Conservation (phyloP, 331 rosid species). For the Rosa hybrid region DNA sequence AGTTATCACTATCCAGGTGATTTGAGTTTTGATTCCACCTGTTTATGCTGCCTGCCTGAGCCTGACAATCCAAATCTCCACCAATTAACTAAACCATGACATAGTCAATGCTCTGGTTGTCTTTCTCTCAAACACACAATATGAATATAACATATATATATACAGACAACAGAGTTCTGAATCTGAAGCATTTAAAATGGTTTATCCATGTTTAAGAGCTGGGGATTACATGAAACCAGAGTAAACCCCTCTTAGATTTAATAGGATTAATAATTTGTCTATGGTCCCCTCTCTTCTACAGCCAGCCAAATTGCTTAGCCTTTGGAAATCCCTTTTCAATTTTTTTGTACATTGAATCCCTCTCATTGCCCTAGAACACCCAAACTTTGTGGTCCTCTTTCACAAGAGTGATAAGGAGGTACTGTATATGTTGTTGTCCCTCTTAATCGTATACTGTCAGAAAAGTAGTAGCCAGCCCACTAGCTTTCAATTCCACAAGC, state of each 20-base stretch:
- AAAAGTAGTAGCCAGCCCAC: not conserved
- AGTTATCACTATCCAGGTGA: not conserved
- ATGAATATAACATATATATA: not conserved
- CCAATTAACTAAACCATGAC: not conserved
- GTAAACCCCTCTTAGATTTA: conserved; percentile 19
- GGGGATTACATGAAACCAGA: conserved; percentile 31
- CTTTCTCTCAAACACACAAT: not conserved
- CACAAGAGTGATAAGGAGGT: conserved; percentile 36
- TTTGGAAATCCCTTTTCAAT: conserved; percentile 7
- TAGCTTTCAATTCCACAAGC: conserved; percentile 34
- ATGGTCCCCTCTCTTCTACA: conserved; percentile 18
- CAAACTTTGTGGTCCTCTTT: conserved; percentile 21
- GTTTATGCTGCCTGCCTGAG: conserved; percentile 1
- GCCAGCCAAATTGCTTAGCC: conserved; percentile 22
- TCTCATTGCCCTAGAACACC: conserved; percentile 13
- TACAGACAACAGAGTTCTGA: not conserved
- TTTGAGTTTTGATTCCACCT: not conserved
- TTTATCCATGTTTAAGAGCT: conserved; percentile 24
- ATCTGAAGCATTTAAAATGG: not conserved
- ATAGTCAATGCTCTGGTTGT: conserved; percentile 3
- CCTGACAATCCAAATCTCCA: not conserved
- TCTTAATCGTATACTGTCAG: conserved; percentile 29
- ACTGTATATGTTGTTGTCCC: conserved; percentile 34
- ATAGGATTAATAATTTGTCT: not conserved
- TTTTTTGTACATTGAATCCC: conserved; percentile 12